A percentile compares a stretch with the other conserved stretches of the same genome.
Conservation (phyloP, 371 early-diverging fungal species). For the Rhizopus arrhizus region DNA sequence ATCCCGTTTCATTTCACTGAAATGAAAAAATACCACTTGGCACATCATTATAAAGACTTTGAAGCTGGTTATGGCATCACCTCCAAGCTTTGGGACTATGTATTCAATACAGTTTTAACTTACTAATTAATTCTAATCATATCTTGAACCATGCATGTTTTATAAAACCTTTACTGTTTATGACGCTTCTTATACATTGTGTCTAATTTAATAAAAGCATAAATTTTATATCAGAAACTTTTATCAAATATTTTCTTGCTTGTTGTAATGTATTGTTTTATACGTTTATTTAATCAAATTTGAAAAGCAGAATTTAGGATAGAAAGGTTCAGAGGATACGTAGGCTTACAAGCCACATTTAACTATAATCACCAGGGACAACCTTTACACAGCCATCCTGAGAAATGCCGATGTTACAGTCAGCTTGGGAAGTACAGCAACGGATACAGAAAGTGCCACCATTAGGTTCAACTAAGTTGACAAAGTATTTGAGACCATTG, state of each 20-base stretch:
- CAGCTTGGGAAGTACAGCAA: conserved; percentile 17
- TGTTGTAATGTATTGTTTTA: too few relatives aligned
- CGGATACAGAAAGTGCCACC: conserved; percentile 43
- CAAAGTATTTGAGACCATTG: conserved; percentile 41
- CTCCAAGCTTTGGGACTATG: conserved; percentile 84
- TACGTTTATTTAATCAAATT: too few relatives aligned
- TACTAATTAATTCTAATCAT: conserved; percentile 14
- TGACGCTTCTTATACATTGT: too few relatives aligned
- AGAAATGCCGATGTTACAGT: conserved; percentile 27
- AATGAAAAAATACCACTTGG: conserved; percentile 91
- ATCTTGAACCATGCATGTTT: neutral
- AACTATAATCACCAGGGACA: conserved; percentile 30
- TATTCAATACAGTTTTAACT: conserved; percentile 68
- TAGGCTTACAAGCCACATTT: neutral
- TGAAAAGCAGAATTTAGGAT: too few relatives aligned
- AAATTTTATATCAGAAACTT: too few relatives aligned
- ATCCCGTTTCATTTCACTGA: conserved; percentile 65
- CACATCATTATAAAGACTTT: conserved; percentile 89
- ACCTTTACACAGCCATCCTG: conserved; percentile 21
- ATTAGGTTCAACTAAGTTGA: conserved; percentile 46
- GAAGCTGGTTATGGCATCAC: conserved; percentile 90
- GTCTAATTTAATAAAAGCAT: too few relatives aligned
- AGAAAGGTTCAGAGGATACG: too few relatives aligned
- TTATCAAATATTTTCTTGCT: too few relatives aligned
- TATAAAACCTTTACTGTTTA: neutral